Evolutionary conservation across 1,139 yeast species (phyloP).

Genomic region (Hemisphaericaspora xylofermentans): DNA sequence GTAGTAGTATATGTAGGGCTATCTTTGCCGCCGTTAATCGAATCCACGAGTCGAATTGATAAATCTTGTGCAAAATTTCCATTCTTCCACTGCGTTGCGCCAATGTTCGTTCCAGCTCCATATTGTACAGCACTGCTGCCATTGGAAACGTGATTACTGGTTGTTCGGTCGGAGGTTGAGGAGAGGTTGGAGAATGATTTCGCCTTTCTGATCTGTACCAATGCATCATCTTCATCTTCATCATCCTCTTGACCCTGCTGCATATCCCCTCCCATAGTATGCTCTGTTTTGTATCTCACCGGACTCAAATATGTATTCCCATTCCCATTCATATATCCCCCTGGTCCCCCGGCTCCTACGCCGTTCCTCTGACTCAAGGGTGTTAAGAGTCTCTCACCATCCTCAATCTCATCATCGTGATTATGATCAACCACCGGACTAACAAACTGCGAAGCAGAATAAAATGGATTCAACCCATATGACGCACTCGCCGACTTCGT

Average conservation of each 20-base stretch:
- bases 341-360: background rate
- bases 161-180: slow-evolving; percentile 3
- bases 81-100: slow-evolving; percentile 3
- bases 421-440: slow-evolving; percentile 34
- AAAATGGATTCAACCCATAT: slow-evolving; percentile 41
- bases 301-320: slow-evolving; percentile 17
- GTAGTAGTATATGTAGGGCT: no score
- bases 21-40: no score
- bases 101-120: no score
- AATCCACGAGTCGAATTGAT: slow-evolving; percentile 26
- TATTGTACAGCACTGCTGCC: background rate
- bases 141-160: background rate
- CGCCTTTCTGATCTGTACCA: slow-evolving; percentile 41
- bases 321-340: background rate
- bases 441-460: slow-evolving; percentile 41
- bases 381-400: slow-evolving; percentile 30
- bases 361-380: slow-evolving; percentile 16
- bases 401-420: slow-evolving; percentile 31
- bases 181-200: slow-evolving; percentile 28
- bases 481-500: slow-evolving; percentile 13
- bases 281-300: slow-evolving; percentile 18
- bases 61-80: slow-evolving; percentile 24
- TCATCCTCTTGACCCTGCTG: slow-evolving; percentile 27
- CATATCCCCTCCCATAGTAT: slow-evolving; percentile 32
- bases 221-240: slow-evolving; percentile 47